A percentile compares a stretch with the other conserved stretches of the same genome.
phyloP scores from a whole-genome alignment of 2,329 filamentous ascomycete genomes.

The Septoria petroselini region DNA sequence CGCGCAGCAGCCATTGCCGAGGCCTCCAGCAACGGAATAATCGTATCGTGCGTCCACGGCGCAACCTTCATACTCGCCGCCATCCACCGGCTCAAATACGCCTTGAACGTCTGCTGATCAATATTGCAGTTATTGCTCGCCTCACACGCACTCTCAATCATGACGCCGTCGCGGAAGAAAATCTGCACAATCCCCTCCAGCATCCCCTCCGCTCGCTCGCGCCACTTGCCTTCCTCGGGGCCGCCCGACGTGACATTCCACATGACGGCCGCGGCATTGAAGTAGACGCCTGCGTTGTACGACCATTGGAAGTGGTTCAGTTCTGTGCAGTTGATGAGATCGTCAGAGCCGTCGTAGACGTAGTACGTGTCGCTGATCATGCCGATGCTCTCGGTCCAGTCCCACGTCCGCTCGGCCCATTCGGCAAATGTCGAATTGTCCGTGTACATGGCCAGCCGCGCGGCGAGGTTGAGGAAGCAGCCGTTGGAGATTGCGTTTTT shows the following conservation, averaged over 20 bases:
- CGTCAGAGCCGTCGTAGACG: conserved; percentile 47
- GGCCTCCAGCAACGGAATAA: conserved; percentile 52
- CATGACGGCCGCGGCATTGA: conserved; percentile 47
- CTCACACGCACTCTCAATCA: conserved; percentile 46
- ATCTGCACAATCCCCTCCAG: conserved; percentile 29
- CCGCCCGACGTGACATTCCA: conserved; percentile 35
- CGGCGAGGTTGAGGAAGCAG: conserved; percentile 47
- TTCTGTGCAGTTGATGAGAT: conserved; percentile 42
- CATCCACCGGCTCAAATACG: conserved; percentile 46
- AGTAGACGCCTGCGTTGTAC: conserved; percentile 47
- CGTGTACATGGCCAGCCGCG: conserved; percentile 37
- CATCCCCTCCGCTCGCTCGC: conserved; percentile 16
- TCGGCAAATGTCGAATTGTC: conserved; percentile 55
- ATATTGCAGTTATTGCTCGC: conserved; percentile 40
- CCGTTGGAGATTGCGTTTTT: conserved; percentile 51
- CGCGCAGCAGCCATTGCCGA: conserved; percentile 55
- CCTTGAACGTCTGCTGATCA: conserved; percentile 45
- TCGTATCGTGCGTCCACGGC: conserved; percentile 39
- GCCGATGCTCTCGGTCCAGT: conserved; percentile 45
- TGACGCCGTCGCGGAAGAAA: conserved; percentile 39
- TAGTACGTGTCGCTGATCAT: conserved; percentile 49
- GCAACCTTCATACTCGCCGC: conserved; percentile 42
- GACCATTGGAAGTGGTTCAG: conserved; percentile 47
- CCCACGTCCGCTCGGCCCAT: conserved; percentile 52
- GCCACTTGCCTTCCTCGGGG: conserved; percentile 37